These are phyloP conservation scores for Starmerella cellae DNA, from an alignment of 805 yeast genomes.

Conservation along the genomic window DNA sequence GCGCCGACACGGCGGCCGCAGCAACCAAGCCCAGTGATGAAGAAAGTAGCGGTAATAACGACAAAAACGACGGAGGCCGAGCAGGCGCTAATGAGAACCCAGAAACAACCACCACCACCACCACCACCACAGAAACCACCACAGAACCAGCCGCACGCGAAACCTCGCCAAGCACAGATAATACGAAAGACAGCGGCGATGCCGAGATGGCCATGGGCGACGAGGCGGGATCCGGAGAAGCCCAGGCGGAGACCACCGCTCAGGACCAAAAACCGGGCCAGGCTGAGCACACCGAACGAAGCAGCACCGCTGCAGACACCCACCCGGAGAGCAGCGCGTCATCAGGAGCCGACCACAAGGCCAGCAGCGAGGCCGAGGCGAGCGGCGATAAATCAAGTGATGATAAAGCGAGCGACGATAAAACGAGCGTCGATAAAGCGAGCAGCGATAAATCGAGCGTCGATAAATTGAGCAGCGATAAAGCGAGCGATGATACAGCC, in stretches of 20 bases:
- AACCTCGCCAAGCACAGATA: neutral
- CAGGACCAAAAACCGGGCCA: neutral
- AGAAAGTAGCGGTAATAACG: neutral
- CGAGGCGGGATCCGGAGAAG: neutral
- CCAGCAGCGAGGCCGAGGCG: neutral
- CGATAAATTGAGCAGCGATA: too few relatives aligned
- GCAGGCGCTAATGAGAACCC: neutral
- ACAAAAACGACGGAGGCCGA: neutral
- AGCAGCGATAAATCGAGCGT: slow-evolving; percentile 5
- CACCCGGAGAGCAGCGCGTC: neutral
- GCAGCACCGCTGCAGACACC: neutral
- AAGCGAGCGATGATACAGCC: neutral
- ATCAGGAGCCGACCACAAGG: neutral
- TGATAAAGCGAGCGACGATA: neutral
- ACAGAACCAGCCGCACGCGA: neutral
- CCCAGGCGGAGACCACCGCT: neutral
- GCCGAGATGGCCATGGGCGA: neutral
- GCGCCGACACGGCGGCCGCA: neutral
- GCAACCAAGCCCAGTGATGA: neutral
- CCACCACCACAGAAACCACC: neutral
- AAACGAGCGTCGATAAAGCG: slow-evolving; percentile 5
- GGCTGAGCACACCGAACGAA: neutral
- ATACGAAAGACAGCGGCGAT: neutral
- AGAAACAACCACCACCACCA: neutral
- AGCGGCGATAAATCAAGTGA: neutral